Evolutionary conservation across 768 basidiomycete genomes (phyloP), one percentile per base, ranked within the genome.

Genomic region (Termitomyces sp.): DNA sequence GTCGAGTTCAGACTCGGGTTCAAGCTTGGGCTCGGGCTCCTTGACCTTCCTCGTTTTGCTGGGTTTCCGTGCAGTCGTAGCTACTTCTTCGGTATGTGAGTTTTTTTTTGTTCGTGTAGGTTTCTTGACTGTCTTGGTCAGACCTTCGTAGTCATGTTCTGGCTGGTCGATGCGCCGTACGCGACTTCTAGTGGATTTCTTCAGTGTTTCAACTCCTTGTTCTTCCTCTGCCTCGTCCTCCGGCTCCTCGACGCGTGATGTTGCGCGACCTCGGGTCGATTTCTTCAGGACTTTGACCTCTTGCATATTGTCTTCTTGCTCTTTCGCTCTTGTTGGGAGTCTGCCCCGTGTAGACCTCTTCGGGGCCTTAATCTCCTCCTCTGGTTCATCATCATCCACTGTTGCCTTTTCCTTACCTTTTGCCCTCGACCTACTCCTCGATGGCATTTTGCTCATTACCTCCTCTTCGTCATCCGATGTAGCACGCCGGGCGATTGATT

Each of bases 381-480:
- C 57, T 30, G 26, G 15, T 26, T 48, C 40, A 14, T 46, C 46
- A 28, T 62, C 54, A 12, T 54, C 58, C 6, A 54, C 45, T 19
- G 22, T 24, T n/a, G 55, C 50, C 44, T 54, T 58, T 30, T 48
- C 53, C 38, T 53, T 58, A 22, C 37, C 58, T 32, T 58, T 60
- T 35, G 40, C 44, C 43, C 46, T 57, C 32, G 55, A 55, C 9
- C 57, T 44, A 41, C 30, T 61, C 38, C 55, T 59, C 21, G 60
- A 34, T 2, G 56, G 54, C 34, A 48, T 58, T 44, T 60, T 57
- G 15, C 1, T 46, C 4, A 37, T 44, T 2, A 52, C 43, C 37
- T 59, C 60, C 32, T 59, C 58, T 28, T 61, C 62, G 6, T 53
- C 59, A 41, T 64, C 63, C 10, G 59, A 51, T 34, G 51, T 55